Percentiles rank a stretch among this genome's conserved stretches.
phyloP scores from a whole-genome alignment of 805 yeast species.

The Metschnikowia sp. region DNA sequence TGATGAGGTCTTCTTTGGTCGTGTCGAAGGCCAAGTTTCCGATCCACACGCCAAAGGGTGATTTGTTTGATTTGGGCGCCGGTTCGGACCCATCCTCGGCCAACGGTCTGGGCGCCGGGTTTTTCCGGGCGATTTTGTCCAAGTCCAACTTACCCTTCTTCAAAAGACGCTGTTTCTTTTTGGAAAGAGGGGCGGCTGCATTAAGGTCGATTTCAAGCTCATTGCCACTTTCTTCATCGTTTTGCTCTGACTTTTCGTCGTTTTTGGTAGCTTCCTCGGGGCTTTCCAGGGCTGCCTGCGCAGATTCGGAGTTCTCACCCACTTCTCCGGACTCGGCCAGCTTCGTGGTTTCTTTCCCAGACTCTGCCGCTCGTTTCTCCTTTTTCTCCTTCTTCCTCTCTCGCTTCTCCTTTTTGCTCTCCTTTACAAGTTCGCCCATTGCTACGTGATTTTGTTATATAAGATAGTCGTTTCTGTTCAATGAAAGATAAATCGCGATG shows the following conservation, averaged over 20 bases:
- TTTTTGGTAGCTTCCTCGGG: not conserved
- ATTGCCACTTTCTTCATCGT: slow-evolving; percentile 27
- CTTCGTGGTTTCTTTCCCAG: slow-evolving; percentile 6
- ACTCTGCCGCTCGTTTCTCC: slow-evolving; percentile 16
- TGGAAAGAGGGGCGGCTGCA: slow-evolving; percentile 64
- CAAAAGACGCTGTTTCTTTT: slow-evolving; percentile 81
- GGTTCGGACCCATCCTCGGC: slow-evolving; percentile 26
- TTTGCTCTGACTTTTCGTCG: slow-evolving; percentile 4
- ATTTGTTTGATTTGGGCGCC: slow-evolving; percentile 34
- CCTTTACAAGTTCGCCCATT: slow-evolving; percentile 14
- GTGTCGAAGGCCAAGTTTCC: slow-evolving; percentile 91
- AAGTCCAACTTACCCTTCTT: slow-evolving; percentile 77
- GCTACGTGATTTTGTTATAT: not conserved
- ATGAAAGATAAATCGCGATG: too few relatives aligned
- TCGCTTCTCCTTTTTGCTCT: slow-evolving; percentile 22
- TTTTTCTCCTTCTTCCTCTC: slow-evolving; percentile 22
- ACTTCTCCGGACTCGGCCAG: slow-evolving; percentile 20
- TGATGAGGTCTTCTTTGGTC: slow-evolving; percentile 63
- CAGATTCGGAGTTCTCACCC: slow-evolving; percentile 21
- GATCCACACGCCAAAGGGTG: slow-evolving; percentile 83
- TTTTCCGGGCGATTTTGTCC: slow-evolving; percentile 47
- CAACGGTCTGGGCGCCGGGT: slow-evolving; percentile 40
- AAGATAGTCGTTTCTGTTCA: not conserved
- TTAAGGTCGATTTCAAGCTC: slow-evolving; percentile 68
- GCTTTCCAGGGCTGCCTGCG: not conserved